Percentiles rank a stretch among this genome's conserved stretches.
These are phyloP conservation scores for Curvularia sp. DNA, from an alignment of 2,329 filamentous ascomycete species.

Conservation along the genomic window DNA sequence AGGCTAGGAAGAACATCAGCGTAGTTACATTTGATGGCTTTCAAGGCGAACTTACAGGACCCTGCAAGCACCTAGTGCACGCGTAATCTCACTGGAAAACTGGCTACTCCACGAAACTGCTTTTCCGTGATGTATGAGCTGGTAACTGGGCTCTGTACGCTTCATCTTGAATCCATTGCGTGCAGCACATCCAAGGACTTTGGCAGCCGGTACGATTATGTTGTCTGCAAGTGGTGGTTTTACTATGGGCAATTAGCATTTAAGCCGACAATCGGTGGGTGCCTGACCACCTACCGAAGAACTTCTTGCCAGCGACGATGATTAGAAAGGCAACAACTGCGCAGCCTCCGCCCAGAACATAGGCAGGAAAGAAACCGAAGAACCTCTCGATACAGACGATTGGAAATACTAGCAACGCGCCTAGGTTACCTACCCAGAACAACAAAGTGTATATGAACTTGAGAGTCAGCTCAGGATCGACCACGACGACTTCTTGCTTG, in stretches of 20 bases:
- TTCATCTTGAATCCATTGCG: slow-evolving; percentile 39
- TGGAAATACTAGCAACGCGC: slow-evolving; percentile 68
- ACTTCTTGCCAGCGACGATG: slow-evolving; percentile 49
- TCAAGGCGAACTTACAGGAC: slow-evolving; percentile 26
- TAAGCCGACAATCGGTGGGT: not conserved
- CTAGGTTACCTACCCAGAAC: slow-evolving; percentile 64
- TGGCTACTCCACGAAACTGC: slow-evolving; percentile 36
- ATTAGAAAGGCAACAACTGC: slow-evolving; percentile 68
- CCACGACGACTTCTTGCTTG: slow-evolving; percentile 47
- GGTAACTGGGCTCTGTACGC: slow-evolving; percentile 35
- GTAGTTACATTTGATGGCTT: too few species aligned
- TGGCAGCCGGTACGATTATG: slow-evolving; percentile 33
- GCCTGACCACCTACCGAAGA: slow-evolving; percentile 3
- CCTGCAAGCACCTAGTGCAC: slow-evolving; percentile 42
- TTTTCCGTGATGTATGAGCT: slow-evolving; percentile 28
- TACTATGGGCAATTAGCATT: slow-evolving; percentile 8
- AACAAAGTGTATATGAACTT: slow-evolving; percentile 51
- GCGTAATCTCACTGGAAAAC: slow-evolving; percentile 39
- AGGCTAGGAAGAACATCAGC: slow-evolving; percentile 17
- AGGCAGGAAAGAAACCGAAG: slow-evolving; percentile 71
- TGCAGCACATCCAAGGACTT: slow-evolving; percentile 36
- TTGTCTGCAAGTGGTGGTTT: slow-evolving; percentile 31
- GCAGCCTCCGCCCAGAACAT: slow-evolving; percentile 66
- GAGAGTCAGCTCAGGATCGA: slow-evolving; percentile 43
- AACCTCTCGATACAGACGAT: slow-evolving; percentile 73